These are phyloP conservation scores for Wickerhamiella kurtzmanii DNA, from an alignment of 805 yeast genomes.

Conservation along the genomic window DNA sequence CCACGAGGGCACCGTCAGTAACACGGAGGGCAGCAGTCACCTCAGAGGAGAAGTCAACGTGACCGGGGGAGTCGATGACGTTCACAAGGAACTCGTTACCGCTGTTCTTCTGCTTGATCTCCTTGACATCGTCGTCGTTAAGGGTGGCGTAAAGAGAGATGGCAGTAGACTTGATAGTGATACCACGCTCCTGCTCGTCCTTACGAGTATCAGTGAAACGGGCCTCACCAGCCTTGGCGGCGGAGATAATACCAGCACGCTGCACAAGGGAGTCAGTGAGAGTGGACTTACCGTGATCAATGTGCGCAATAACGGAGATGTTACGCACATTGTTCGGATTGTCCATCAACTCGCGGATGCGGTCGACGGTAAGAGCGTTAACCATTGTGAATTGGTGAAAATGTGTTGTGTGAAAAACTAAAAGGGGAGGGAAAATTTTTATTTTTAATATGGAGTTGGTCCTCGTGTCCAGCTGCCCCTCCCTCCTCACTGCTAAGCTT, in stretches of 20 bases:
- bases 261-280: conserved; percentile 98
- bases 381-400: conserved; percentile 18
- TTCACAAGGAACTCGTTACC: conserved; percentile 94
- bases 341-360: conserved; percentile 99
- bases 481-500: too few relatives aligned
- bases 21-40: conserved; percentile 99
- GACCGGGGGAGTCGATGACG: conserved; percentile 99
- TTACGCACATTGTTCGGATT: conserved; percentile 98
- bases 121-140: conserved; percentile 71
- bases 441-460: neutral
- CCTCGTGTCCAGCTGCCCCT: neutral
- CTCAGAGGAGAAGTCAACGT: conserved; percentile 99
- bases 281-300: conserved; percentile 99
- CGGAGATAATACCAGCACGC: conserved; percentile 98
- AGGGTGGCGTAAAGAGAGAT: conserved; percentile 88
- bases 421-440: conserved; percentile 6
- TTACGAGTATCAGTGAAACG: conserved; percentile 99
- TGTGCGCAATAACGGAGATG: conserved; percentile 99
- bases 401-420: conserved; percentile 3
- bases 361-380: conserved; percentile 33
- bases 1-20: conserved; percentile 99
- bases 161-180: conserved; percentile 97
- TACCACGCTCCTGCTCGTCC: conserved; percentile 99
- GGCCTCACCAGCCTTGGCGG: conserved; percentile 99
- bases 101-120: conserved; percentile 76